Evolutionary conservation across 75 land plant species (phyloP).

Genomic region (Azolla pinnata): DNA sequence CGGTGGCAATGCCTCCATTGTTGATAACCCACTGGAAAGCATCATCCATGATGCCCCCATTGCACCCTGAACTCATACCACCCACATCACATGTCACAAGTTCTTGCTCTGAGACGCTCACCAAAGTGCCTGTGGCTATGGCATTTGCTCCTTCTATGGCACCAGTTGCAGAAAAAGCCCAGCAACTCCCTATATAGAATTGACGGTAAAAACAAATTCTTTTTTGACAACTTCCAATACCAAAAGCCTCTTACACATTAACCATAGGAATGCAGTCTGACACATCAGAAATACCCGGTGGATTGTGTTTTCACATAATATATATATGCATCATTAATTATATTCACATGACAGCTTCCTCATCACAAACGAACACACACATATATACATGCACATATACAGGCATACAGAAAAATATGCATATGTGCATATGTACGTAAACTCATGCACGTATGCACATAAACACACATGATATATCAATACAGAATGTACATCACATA

Average conservation of each 20-base stretch:
- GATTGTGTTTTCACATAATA: background rate
- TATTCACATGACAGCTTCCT: background rate
- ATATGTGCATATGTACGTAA: too few relatives aligned
- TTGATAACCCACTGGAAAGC: conserved; percentile 44
- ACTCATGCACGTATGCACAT: too few relatives aligned
- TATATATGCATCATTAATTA: background rate
- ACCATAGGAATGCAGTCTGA: background rate
- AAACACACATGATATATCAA: too few relatives aligned
- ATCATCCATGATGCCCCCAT: conserved; percentile 52
- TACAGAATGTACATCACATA: too few relatives aligned
- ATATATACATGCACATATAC: too few relatives aligned
- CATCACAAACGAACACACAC: background rate
- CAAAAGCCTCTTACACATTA: background rate
- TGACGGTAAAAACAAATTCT: background rate
- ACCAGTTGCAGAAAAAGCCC: conserved; percentile 50
- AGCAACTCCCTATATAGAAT: conserved; percentile 38
- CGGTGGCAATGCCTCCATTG: conserved; percentile 49
- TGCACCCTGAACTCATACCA: conserved; percentile 39
- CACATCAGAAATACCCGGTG: background rate
- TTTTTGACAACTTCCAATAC: background rate
- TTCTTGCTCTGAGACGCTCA: conserved; percentile 37
- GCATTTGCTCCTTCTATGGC: conserved; percentile 40
- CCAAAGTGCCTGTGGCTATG: conserved; percentile 21
- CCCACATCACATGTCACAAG: conserved; percentile 31
- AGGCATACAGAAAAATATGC: too few relatives aligned